phyloP scores from a whole-genome alignment of 345 rosid genomes.

The Salix arbutifolia region DNA sequence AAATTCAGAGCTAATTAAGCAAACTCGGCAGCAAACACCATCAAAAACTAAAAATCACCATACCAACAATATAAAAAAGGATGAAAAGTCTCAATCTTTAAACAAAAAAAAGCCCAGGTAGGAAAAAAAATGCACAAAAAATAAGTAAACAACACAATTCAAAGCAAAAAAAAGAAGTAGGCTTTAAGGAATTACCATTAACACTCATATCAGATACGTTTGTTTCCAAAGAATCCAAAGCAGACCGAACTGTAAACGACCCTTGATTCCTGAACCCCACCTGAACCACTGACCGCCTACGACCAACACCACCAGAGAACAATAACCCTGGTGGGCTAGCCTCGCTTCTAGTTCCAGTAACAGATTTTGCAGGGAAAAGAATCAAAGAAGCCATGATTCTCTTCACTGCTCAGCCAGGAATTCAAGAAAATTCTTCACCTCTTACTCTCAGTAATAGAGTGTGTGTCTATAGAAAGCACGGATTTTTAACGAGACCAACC shows the following conservation, averaged over 20 bases:
- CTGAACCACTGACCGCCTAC: slow-evolving; percentile 24
- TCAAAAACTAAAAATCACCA: neutral
- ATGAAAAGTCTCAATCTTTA: neutral
- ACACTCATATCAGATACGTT: slow-evolving; percentile 91
- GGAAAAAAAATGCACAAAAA: slow-evolving; percentile 16
- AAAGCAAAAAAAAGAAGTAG: neutral
- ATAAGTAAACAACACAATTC: slow-evolving; percentile 4
- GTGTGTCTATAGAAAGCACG: neutral
- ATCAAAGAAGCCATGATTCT: slow-evolving; percentile 63
- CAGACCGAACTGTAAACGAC: slow-evolving; percentile 41
- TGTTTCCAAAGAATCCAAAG: slow-evolving; percentile 55
- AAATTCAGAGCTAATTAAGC: neutral
- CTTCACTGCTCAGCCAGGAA: neutral
- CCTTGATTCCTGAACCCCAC: slow-evolving; percentile 33
- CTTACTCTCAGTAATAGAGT: neutral
- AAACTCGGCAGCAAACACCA: neutral
- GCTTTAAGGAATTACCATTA: slow-evolving; percentile 50
- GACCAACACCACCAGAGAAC: slow-evolving; percentile 18
- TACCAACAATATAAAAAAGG: neutral
- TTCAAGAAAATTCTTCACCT: neutral
- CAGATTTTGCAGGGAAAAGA: slow-evolving; percentile 58
- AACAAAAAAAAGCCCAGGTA: slow-evolving; percentile 25
- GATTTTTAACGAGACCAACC: neutral
- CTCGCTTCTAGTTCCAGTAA: slow-evolving; percentile 28
- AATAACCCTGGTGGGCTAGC: neutral